Base-by-base conservation (phyloP, 495 filamentous ascomycete species). In the Lasiosphaeria ovina region DNA sequence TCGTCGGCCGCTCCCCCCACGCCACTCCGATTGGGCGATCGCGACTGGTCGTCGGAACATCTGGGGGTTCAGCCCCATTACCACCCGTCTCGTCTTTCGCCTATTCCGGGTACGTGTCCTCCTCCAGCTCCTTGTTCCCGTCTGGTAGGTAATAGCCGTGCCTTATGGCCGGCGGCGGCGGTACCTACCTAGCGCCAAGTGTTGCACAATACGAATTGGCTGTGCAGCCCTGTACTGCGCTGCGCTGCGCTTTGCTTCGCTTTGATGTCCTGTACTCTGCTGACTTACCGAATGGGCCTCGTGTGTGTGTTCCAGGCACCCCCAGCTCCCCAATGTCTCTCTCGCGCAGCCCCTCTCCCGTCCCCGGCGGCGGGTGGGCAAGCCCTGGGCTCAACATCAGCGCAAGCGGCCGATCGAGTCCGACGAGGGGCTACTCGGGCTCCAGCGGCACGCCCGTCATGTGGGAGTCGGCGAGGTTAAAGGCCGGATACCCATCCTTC, bases 391-490 rank as follows among this genome's bases (percentile, higher is more conserved):
- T 95, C 54, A 87, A 83, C 51, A 83, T 85, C 59, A 77, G 73
- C 52, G 76, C 81, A 45, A 92, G 87, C 72, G 89, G 87, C 60
- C 79, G 82, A 67, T 83, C 87, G 32, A 90, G 85, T 66, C 89
- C 90, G 35, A 75, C 80, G 57, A 76, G 69, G 54, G 66, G 63
- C n/a, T 74, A 74, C 54, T 77, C 80, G 24, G 77, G 73, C 44
- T 75, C 77, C 9, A 84, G 79, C 65, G 81, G 83, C 9, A 78
- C 78, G 45, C 73, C 77, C 48, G 85, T 92, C 50, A 89, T 89
- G 31, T 97, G 92, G 92, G 88, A 91, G 35, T 91, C 89, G 69
- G 89, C 89, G 34, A 89, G 88, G 65, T 87, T 86, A 64, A 89
- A 91, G 50, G 85, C 86, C 58, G 83, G 87, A 17, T 91, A 93